Evolutionary conservation across 495 filamentous ascomycete species (phyloP).

Genomic region (Penicillium soppii): DNA sequence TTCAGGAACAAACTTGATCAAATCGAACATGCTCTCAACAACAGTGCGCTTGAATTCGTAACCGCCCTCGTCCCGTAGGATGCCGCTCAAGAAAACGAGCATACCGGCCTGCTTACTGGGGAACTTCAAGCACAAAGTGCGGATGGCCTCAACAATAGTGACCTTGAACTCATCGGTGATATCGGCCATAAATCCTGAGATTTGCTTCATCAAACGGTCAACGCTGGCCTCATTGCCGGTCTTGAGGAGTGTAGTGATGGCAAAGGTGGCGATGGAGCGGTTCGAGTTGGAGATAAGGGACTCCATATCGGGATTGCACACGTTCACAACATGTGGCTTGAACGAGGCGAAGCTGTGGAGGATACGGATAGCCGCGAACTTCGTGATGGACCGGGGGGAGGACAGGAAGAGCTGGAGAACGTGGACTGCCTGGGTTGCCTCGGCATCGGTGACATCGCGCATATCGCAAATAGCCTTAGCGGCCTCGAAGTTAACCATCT

Average conservation of each 20-base stretch:
- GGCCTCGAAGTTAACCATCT: slow-evolving; percentile 99
- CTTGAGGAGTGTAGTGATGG: slow-evolving; percentile 96
- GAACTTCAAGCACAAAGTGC: slow-evolving; percentile 96
- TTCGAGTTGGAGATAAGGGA: slow-evolving; percentile 93
- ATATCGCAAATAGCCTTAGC: slow-evolving; percentile 97
- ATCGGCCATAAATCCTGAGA: slow-evolving; percentile 94
- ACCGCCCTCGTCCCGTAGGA: slow-evolving; percentile 92
- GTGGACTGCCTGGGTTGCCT: slow-evolving; percentile 90
- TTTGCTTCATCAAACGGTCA: slow-evolving; percentile 97
- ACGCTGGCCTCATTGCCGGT: slow-evolving; percentile 97
- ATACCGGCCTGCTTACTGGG: slow-evolving; percentile 97
- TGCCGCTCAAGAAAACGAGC: slow-evolving; percentile 92
- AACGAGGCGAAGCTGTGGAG: slow-evolving; percentile 93
- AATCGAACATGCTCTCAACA: slow-evolving; percentile 98
- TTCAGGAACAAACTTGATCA: slow-evolving; percentile 98
- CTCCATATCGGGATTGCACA: slow-evolving; percentile 97
- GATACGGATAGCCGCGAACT: slow-evolving; percentile 96
- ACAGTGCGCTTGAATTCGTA: slow-evolving; percentile 98
- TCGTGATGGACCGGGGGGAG: slow-evolving; percentile 93
- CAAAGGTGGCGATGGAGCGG: slow-evolving; percentile 95
- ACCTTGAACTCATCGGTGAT: slow-evolving; percentile 99
- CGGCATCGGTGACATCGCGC: slow-evolving; percentile 86
- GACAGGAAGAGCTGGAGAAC: slow-evolving; percentile 95
- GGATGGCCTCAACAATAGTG: slow-evolving; percentile 96
- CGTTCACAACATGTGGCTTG: slow-evolving; percentile 87